Evolutionary conservation across 345 rosid genomes (phyloP).

Genomic region (Ailanthus altissimus): DNA sequence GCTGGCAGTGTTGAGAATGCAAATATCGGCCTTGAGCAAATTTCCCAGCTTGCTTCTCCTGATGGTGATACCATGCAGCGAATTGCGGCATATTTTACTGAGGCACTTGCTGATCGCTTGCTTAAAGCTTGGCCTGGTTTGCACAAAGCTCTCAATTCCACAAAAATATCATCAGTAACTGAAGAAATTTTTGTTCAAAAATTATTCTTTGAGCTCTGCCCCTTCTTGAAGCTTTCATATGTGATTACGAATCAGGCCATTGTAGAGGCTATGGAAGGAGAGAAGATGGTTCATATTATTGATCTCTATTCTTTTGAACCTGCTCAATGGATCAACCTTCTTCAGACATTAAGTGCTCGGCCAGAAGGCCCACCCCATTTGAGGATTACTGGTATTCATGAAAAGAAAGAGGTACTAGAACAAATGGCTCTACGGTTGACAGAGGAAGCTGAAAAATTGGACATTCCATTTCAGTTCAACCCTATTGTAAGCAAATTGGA

Average conservation of each 20-base stretch:
- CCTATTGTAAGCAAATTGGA: constrained; percentile 61
- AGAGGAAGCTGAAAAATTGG: constrained; percentile 70
- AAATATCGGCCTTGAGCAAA: constrained; percentile 56
- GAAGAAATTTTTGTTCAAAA: constrained; percentile 59
- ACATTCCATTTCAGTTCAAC: constrained; percentile 70
- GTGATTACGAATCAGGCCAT: constrained; percentile 70
- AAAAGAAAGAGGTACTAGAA: constrained; percentile 61
- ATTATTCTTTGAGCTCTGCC: constrained; percentile 70
- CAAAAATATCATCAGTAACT: constrained; percentile 38
- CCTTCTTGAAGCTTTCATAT: constrained; percentile 61
- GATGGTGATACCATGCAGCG: constrained; percentile 77
- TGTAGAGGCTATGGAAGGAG: constrained; percentile 71
- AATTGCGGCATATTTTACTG: constrained; percentile 73
- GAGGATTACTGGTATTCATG: constrained; percentile 70
- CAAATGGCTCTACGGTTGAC: constrained; percentile 60
- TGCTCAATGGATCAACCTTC: constrained; percentile 72
- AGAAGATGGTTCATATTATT: constrained; percentile 73
- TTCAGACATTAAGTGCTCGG: constrained; percentile 53
- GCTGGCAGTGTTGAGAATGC: constrained; percentile 66
- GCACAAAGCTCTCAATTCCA: constrained; percentile 71
- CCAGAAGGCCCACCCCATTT: constrained; percentile 77
- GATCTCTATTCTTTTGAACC: constrained; percentile 66
- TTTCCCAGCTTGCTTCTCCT: constrained; percentile 65
- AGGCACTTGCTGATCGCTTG: constrained; percentile 66
- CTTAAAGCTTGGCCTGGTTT: constrained; percentile 73